phyloP scores from a whole-genome alignment of 2,329 filamentous ascomycete species.

The Colletotrichum salicis region DNA sequence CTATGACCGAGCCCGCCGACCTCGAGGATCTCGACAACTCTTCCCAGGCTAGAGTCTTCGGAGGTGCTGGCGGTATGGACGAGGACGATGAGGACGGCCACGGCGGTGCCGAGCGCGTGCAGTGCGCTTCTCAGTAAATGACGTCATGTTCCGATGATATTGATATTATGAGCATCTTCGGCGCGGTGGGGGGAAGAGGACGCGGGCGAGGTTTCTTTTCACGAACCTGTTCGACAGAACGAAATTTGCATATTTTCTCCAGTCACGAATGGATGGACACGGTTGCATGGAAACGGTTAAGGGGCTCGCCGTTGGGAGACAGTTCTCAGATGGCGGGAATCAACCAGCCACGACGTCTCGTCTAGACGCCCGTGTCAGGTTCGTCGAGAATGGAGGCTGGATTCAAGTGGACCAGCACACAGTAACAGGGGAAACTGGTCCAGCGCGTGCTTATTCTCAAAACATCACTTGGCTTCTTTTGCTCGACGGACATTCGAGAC shows the following conservation, averaged over 20 bases:
- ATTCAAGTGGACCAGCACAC: slow-evolving; percentile 20
- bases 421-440: slow-evolving; percentile 30
- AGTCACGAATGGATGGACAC: slow-evolving; percentile 35
- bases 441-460: slow-evolving; percentile 27
- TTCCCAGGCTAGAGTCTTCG: slow-evolving; percentile 73
- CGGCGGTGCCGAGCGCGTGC: slow-evolving; percentile 80
- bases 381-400: slow-evolving; percentile 33
- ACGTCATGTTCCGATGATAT: slow-evolving; percentile 13
- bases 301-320: slow-evolving; percentile 6
- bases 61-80: slow-evolving; percentile 65
- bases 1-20: slow-evolving; percentile 90
- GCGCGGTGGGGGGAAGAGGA: slow-evolving; percentile 37
- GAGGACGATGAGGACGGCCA: slow-evolving; percentile 84
- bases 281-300: slow-evolving; percentile 31
- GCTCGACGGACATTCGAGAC: slow-evolving; percentile 36
- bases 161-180: slow-evolving; percentile 36
- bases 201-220: slow-evolving; percentile 35
- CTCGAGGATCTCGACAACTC: slow-evolving; percentile 87
- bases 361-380: slow-evolving; percentile 30
- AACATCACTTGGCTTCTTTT: slow-evolving; percentile 30
- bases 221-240: slow-evolving; percentile 26
- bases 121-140: slow-evolving; percentile 86
- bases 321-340: not conserved
- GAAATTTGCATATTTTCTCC: slow-evolving; percentile 34
- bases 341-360: slow-evolving; percentile 12